Evolutionary conservation across 371 early-diverging fungal species (phyloP), one percentile per base, ranked within the genome.

Genomic region (Thermomucor indicae-seudaticae): DNA sequence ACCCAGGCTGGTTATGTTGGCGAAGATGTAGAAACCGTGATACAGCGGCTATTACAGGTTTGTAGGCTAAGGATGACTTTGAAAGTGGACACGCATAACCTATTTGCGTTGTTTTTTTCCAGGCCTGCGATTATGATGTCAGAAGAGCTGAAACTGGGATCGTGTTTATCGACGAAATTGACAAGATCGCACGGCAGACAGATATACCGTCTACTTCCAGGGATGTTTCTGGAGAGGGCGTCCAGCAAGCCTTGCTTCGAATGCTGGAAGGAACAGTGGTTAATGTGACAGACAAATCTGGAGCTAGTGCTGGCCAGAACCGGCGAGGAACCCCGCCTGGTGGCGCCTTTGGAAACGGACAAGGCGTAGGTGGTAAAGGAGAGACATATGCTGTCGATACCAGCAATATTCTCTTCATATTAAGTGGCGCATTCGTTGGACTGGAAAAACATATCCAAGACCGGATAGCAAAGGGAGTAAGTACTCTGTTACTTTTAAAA

Each of bases 1-100:
- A 95, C 95, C 4, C 95, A 95, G 52, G 90, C 95, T 8, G 95
- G 95, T 7, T 95, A 95, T 64, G 95, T 94, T 6, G 95, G 95
- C 28, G 95, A 93, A 56, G 95, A 95, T 67, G 93, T 94, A 8
- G 95, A 95, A 61, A 61, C 81, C n/a, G 91, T 91, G 16, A 90
- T 94, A 39, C 88, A 88, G 48, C 74, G 95, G 24, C 63, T 95
- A 29, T 64, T 95, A 39, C 92, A 94, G 72, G 85, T 79, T 62
- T 11, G n/a, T n/a, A n/a, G n/a, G n/a, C n/a, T n/a, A n/a, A n/a
- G n/a, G n/a, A n/a, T n/a, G n/a, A n/a, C n/a, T n/a, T n/a, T n/a
- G 14, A 29, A 37, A 30, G 20, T 20, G 32, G 32, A 31, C 16
- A 14, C 42, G 23, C 12, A 22, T 14, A 23, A 23, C 23, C n/a